A percentile compares a stretch with the other conserved stretches of the same genome.
These are phyloP conservation scores for Malassezia brasiliensis DNA, from an alignment of 1,284 basidiomycete species.

Conservation along the genomic window DNA sequence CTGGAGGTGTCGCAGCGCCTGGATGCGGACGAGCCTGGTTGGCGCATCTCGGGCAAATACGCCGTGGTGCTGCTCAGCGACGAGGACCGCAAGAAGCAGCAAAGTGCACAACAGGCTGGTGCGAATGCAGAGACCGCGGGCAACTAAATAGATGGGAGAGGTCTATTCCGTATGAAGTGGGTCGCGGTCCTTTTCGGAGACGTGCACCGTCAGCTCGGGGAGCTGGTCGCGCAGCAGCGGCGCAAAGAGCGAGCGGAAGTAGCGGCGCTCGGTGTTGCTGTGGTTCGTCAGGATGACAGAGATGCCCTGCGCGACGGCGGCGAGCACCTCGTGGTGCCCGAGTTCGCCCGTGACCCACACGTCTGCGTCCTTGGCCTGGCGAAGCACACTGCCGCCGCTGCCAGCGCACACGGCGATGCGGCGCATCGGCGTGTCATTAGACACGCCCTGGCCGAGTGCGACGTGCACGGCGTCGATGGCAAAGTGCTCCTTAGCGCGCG, in stretches of 20 bases:
- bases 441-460: constrained; percentile 21
- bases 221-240: constrained; percentile 1
- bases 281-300: constrained; percentile 43
- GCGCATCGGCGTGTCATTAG: constrained; percentile 19
- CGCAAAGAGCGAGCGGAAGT: constrained; percentile 10
- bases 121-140: neutral
- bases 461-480: constrained; percentile 4
- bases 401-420: constrained; percentile 41
- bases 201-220: neutral
- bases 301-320: constrained; percentile 33
- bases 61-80: constrained; percentile 49
- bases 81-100: neutral
- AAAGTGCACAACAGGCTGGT: neutral
- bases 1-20: constrained; percentile 59
- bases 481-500: constrained; percentile 3
- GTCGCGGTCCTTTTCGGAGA: constrained; percentile 13
- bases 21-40: constrained; percentile 62
- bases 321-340: constrained; percentile 41
- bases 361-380: constrained; percentile 25
- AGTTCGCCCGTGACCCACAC: constrained; percentile 44
- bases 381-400: constrained; percentile 34
- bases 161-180: constrained; percentile 5
- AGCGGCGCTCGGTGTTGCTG: constrained; percentile 38
- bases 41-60: constrained; percentile 72
- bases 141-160: neutral